Evolutionary conservation across 1,284 basidiomycete genomes (phyloP).

Genomic region (Tranzscheliella williamsii): DNA sequence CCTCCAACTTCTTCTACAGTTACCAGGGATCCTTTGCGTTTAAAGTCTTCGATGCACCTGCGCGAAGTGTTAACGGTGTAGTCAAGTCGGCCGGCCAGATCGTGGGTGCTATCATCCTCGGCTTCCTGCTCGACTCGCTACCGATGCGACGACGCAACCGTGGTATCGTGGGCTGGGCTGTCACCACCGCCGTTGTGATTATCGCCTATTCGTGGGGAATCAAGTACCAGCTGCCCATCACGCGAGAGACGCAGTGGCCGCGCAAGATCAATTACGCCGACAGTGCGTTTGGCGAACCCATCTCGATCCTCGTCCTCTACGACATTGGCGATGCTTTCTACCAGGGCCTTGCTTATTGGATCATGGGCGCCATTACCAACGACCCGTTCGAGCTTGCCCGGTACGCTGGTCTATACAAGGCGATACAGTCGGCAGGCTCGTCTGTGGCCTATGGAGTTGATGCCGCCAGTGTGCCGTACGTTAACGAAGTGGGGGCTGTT

Average conservation of each 20-base stretch:
- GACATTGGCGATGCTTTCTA: constrained; percentile 29
- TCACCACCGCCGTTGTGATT: constrained; percentile 13
- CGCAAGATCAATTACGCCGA: constrained; percentile 24
- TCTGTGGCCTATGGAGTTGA: constrained; percentile 43
- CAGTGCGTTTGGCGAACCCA: constrained; percentile 17
- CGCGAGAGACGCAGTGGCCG: constrained; percentile 13
- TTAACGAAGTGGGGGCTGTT: constrained; percentile 28
- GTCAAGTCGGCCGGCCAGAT: constrained; percentile 21
- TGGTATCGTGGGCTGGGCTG: constrained; percentile 10
- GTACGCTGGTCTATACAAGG: constrained; percentile 45
- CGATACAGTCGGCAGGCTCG: constrained; percentile 44
- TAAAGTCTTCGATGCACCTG: constrained; percentile 10
- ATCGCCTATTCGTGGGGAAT: constrained; percentile 26
- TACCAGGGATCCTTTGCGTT: constrained; percentile 36
- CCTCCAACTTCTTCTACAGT: constrained; percentile 45
- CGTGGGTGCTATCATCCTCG: constrained; percentile 16
- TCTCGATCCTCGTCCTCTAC: constrained; percentile 21
- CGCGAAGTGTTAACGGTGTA: constrained; percentile 20
- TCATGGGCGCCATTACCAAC: constrained; percentile 50
- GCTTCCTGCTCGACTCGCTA: constrained; percentile 31
- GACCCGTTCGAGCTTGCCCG: constrained; percentile 48
- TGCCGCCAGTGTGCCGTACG: constrained; percentile 14
- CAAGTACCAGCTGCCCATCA: constrained; percentile 35
- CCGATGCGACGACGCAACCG: constrained; percentile 25
- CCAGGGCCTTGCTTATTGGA: constrained; percentile 38